Conservation (phyloP, 257 asterid species). For the Solanum medicagineum region DNA sequence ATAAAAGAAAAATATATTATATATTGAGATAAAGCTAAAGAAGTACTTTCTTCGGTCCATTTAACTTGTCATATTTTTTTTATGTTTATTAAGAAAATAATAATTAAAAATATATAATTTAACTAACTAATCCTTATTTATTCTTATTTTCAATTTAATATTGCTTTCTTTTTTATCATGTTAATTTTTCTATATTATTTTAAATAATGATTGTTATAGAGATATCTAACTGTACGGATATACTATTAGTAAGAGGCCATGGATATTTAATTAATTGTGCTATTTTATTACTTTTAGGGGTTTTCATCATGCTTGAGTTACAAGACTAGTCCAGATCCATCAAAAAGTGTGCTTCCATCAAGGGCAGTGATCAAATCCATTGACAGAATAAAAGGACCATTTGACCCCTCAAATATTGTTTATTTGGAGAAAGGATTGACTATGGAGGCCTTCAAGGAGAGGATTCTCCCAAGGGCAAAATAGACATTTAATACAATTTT, state of each 20-base stretch:
- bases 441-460: constrained; percentile 24
- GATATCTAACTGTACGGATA: neutral
- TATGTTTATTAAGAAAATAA: no score
- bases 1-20: no score
- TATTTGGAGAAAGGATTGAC: constrained; percentile 47
- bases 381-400: constrained; percentile 59
- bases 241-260: neutral
- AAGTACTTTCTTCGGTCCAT: no score
- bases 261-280: neutral
- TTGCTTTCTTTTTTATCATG: no score
- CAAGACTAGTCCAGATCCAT: constrained; percentile 44
- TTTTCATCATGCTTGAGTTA: constrained; percentile 65
- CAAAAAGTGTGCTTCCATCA: constrained; percentile 61
- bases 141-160: no score
- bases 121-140: no score
- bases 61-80: no score
- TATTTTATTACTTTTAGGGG: constrained; percentile 7
- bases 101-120: no score
- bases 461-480: neutral
- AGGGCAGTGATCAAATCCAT: constrained; percentile 45
- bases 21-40: no score
- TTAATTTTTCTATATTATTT: no score
- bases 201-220: neutral
- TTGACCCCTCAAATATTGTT: constrained; percentile 51
- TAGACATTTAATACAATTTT: neutral